phyloP scores from a whole-genome alignment of 1,139 yeast genomes.

The Yamadazyma atmosphaerica region DNA sequence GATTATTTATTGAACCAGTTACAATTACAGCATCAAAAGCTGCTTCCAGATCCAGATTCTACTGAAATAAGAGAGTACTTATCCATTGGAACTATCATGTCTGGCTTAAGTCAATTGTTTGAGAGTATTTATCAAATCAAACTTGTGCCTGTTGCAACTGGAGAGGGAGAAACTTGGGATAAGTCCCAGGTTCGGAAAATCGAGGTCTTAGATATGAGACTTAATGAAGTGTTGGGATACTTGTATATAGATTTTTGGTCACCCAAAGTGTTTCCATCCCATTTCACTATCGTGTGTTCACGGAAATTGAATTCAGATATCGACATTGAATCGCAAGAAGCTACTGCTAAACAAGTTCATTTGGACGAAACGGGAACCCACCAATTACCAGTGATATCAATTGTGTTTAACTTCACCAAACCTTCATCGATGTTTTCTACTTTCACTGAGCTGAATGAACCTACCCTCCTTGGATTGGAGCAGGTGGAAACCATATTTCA shows the following conservation, averaged over 20 bases:
- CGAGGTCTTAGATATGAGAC: conserved; percentile 51
- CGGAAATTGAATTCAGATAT: conserved; percentile 45
- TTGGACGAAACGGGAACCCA: conserved; percentile 52
- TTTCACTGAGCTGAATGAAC: conserved; percentile 17
- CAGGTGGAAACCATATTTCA: conserved; percentile 95
- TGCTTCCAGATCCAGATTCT: conserved; percentile 6
- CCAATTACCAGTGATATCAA: conserved; percentile 87
- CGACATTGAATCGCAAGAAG: conserved; percentile 26
- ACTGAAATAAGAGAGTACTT: conserved; percentile 55
- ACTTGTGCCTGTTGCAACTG: conserved; percentile 64
- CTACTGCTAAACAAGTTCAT: conserved; percentile 47
- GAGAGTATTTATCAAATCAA: conserved; percentile 71
- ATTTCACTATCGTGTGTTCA: conserved; percentile 95
- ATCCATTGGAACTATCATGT: conserved; percentile 83
- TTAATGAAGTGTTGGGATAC: conserved; percentile 33
- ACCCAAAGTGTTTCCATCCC: conserved; percentile 70
- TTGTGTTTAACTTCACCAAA: conserved; percentile 81
- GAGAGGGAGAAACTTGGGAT: conserved; percentile 86
- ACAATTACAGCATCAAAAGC: conserved; percentile 10
- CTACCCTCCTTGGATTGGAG: conserved; percentile 58
- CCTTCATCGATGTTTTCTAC: conserved; percentile 11
- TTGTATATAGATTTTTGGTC: conserved; percentile 50
- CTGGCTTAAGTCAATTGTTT: conserved; percentile 77
- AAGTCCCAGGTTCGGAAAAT: conserved; percentile 76
- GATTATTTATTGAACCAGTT: conserved; percentile 53